Evolutionary conservation across 257 asterid species (phyloP).

Genomic region (Nicotiana undulata): DNA sequence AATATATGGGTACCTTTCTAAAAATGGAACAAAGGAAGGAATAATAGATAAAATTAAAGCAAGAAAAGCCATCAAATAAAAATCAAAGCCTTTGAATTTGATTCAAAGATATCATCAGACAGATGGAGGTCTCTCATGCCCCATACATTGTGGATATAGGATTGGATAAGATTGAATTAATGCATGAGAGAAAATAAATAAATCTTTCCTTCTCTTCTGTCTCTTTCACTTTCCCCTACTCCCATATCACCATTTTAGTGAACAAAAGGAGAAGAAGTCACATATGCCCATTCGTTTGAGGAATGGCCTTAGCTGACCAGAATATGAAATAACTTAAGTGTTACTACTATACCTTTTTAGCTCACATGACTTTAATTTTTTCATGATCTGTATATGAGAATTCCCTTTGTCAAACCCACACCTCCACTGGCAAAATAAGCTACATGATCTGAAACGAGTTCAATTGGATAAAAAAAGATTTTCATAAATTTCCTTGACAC

Average conservation of each 20-base stretch:
- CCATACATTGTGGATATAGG: conserved; percentile 54
- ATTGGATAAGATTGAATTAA: conserved; percentile 11
- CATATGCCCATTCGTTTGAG: conserved; percentile 45
- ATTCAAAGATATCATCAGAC: too few relatives aligned
- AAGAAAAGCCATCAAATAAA: conserved; percentile 1
- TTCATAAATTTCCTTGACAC: too few relatives aligned
- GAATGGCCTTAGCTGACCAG: conserved; percentile 33
- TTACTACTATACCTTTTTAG: background rate
- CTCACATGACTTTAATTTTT: background rate
- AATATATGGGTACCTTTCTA: background rate
- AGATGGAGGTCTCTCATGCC: conserved; percentile 35
- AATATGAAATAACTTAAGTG: conserved; percentile 16
- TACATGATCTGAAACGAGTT: background rate
- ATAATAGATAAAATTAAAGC: conserved; percentile 25
- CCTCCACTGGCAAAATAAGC: background rate
- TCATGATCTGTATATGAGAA: background rate
- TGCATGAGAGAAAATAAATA: conserved; percentile 12
- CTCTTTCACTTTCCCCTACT: background rate
- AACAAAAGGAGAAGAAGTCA: conserved; percentile 37
- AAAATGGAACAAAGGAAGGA: conserved; percentile 14
- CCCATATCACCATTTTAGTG: conserved; percentile 1
- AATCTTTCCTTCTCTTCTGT: background rate
- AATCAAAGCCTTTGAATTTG: background rate
- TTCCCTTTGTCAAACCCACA: conserved; percentile 1
- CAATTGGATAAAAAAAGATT: background rate